Evolutionary conservation across 2,329 filamentous ascomycete genomes (phyloP), one percentile per base, ranked within the genome.

Genomic region (Gnomoniopsis sp.): DNA sequence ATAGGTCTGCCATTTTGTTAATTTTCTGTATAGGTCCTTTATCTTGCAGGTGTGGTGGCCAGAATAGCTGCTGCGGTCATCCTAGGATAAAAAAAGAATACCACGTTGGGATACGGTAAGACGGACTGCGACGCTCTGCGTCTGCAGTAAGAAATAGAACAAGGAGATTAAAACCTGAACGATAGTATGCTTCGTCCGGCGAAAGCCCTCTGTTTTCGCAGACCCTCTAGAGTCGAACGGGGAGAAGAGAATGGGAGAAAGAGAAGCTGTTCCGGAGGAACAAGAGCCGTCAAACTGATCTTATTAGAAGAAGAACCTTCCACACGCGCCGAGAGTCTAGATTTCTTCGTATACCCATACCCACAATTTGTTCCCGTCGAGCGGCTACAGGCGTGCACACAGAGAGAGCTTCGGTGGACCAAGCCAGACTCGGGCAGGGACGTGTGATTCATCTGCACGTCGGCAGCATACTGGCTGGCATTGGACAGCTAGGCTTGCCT

Each of bases 151-250:
- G 51, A 61, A 65, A 62, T 55, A 41, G 21, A 8, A 48, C n/a
- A 11, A 30, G 30, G n/a, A 15, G 14, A 34, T 17, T 63, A 66
- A 64, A 62, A 56, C 62, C 63, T 65, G 62, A 76, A 74, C 67
- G 74, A 78, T 70, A 69, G 74, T 68, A 74, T 68, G 72, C 74
- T 68, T 76, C 75, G 76, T 65, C 77, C 76, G 74, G 77, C 76
- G 74, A 62, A 77, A 75, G 72, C 69, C 64, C 53, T 66, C 65
- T 66, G 68, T 65, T 66, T 52, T 65, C 65, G 65, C 59, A 67
- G 66, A 63, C 66, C 65, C 68, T 67, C 67, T 65, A 65, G 67
- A 69, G 59, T 53, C 12, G 10, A 59, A 64, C 64, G 64, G 63
- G 63, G 53, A 72, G 71, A 65, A 70, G 63, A 65, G 63, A 69